phyloP scores from a whole-genome alignment of 805 yeast genomes.

The Torulaspora delbrueckii region DNA sequence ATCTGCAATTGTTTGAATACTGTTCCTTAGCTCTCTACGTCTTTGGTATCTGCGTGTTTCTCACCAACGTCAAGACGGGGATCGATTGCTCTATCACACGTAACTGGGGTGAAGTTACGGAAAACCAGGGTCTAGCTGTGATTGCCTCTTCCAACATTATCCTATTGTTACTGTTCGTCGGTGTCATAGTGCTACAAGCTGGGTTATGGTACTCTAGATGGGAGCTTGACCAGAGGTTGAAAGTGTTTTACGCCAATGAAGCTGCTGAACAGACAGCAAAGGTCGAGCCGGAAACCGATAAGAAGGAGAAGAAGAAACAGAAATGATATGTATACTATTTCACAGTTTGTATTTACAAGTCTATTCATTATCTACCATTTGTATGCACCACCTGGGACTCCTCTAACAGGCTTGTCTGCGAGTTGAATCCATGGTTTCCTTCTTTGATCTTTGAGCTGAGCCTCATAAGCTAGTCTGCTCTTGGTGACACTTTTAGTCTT shows the following conservation, averaged over 20 bases:
- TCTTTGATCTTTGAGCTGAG: slow-evolving; percentile 41
- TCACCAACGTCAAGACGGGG: slow-evolving; percentile 84
- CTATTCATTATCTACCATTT: slow-evolving; percentile 43
- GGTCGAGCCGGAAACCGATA: slow-evolving; percentile 1
- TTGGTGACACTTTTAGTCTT: slow-evolving; percentile 58
- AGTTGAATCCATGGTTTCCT: slow-evolving; percentile 52
- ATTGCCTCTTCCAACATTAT: slow-evolving; percentile 85
- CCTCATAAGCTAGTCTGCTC: slow-evolving; percentile 56
- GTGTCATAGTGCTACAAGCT: slow-evolving; percentile 78
- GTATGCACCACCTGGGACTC: slow-evolving; percentile 47
- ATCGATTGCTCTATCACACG: slow-evolving; percentile 61
- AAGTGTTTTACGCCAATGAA: slow-evolving; percentile 33
- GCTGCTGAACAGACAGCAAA: slow-evolving; percentile 15
- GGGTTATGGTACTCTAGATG: slow-evolving; percentile 84
- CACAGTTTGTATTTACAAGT: slow-evolving; percentile 12
- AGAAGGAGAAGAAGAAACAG: slow-evolving; percentile 7
- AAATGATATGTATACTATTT: slow-evolving; percentile 3
- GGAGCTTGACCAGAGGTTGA: slow-evolving; percentile 43
- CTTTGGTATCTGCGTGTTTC: slow-evolving; percentile 68
- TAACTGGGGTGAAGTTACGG: slow-evolving; percentile 92
- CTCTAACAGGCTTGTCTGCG: slow-evolving; percentile 44
- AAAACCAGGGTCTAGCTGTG: slow-evolving; percentile 79
- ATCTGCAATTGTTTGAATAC: slow-evolving; percentile 83
- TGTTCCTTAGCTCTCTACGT: slow-evolving; percentile 73
- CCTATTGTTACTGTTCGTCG: slow-evolving; percentile 63